Conservation (phyloP, 164 flowering plant genomes). For the Nymphaea colorata region DNA sequence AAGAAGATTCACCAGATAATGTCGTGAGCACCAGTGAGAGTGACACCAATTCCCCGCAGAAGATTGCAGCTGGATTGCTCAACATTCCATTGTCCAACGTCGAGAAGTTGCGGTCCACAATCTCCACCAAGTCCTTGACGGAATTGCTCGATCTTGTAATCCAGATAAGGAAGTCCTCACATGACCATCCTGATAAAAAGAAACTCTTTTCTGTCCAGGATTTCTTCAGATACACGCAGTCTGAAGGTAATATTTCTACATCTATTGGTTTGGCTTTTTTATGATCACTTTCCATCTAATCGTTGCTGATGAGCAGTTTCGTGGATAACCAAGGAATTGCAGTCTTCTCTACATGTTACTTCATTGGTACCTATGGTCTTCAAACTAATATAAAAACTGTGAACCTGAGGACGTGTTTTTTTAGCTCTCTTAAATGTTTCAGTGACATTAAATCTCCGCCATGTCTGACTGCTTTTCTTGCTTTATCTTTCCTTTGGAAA, state of each 20-base stretch:
- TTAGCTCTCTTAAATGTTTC: too few relatives aligned
- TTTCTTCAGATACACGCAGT: constrained; percentile 82
- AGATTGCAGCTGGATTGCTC: constrained; percentile 50
- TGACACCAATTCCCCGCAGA: constrained; percentile 40
- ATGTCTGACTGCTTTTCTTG: too few relatives aligned
- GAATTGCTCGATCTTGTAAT: constrained; percentile 82
- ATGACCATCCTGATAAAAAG: constrained; percentile 90
- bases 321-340: too few relatives aligned
- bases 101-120: constrained; percentile 67
- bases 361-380: too few relatives aligned
- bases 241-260: constrained; percentile 56
- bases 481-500: too few relatives aligned
- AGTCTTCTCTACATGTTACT: too few relatives aligned
- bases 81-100: constrained; percentile 93
- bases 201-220: constrained; percentile 86
- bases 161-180: constrained; percentile 51
- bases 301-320: too few relatives aligned
- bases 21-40: constrained; percentile 21
- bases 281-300: too few relatives aligned
- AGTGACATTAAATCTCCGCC: too few relatives aligned
- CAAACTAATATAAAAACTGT: too few relatives aligned
- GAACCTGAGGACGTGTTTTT: too few relatives aligned
- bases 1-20: constrained; percentile 23
- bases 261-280: too few relatives aligned
- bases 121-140: constrained; percentile 71